These are phyloP conservation scores for Erysimum cheiri DNA, from an alignment of 441 rosid genomes.

Conservation along the genomic window DNA sequence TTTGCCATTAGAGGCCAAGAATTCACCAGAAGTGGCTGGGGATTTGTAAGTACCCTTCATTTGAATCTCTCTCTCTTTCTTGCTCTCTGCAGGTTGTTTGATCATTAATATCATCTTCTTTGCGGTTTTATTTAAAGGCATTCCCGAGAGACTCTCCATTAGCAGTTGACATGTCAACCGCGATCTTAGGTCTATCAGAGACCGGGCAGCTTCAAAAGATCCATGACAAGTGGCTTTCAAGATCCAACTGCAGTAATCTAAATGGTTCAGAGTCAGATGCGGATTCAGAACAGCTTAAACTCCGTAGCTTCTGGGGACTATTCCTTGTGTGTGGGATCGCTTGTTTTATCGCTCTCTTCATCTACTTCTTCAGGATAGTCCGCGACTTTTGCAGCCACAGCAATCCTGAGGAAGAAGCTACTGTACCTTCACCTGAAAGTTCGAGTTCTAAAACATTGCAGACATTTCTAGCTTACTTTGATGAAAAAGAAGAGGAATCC, in stretches of 20 bases:
- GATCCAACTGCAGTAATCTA: constrained; percentile 53
- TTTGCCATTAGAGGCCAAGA: constrained; percentile 83
- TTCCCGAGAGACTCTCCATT: constrained; percentile 91
- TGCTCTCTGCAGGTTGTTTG: constrained; percentile 15
- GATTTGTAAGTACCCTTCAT: constrained; percentile 70
- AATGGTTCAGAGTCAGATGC: constrained; percentile 43
- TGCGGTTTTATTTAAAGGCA: constrained; percentile 52
- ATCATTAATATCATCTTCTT: constrained; percentile 19
- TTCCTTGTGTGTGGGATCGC: constrained; percentile 77
- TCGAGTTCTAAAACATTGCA: constrained; percentile 56
- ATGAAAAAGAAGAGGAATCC: constrained; percentile 63
- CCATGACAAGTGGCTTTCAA: constrained; percentile 76
- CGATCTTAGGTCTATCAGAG: constrained; percentile 82
- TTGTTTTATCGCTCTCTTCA: constrained; percentile 65
- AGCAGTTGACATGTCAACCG: constrained; percentile 89
- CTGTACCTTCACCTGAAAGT: constrained; percentile 44
- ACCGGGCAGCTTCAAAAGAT: constrained; percentile 86
- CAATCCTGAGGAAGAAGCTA: constrained; percentile 42
- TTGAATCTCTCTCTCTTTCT: constrained; percentile 5
- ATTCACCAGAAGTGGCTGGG: constrained; percentile 94
- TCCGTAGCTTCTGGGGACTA: constrained; percentile 82
- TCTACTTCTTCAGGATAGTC: constrained; percentile 61
- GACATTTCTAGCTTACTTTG: constrained; percentile 71
- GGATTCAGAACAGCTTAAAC: constrained; percentile 64
- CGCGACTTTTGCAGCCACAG: constrained; percentile 56